Conservation (phyloP, 2,329 filamentous ascomycete species). For the Lasiodiplodia gonubiensis region DNA sequence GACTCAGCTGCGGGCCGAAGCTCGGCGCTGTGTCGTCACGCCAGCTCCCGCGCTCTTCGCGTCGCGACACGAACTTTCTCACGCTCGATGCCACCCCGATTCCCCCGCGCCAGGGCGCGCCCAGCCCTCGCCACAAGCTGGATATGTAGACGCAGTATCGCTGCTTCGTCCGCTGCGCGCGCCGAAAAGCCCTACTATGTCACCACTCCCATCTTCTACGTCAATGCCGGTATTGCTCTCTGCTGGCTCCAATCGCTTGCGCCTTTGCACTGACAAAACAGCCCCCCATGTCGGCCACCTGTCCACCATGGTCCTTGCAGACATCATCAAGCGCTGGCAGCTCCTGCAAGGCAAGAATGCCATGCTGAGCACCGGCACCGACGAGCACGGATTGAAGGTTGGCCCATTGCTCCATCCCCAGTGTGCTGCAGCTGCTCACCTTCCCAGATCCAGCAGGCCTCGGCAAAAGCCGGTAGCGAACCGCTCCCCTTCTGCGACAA, state of each 20-base stretch:
- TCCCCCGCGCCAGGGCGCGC: slow-evolving; percentile 34
- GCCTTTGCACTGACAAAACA: slow-evolving; percentile 43
- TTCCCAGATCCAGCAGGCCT: slow-evolving; percentile 69
- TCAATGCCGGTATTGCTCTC: slow-evolving; percentile 77
- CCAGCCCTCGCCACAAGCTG: slow-evolving; percentile 35
- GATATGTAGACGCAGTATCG: slow-evolving; percentile 35
- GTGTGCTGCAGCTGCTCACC: background rate
- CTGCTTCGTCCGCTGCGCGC: slow-evolving; percentile 32
- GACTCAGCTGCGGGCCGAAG: slow-evolving; percentile 9
- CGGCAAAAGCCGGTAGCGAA: slow-evolving; percentile 69
- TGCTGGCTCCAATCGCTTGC: background rate
- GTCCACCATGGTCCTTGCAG: slow-evolving; percentile 88
- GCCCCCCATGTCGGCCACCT: slow-evolving; percentile 94
- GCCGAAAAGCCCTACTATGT: slow-evolving; percentile 85
- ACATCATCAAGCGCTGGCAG: slow-evolving; percentile 93
- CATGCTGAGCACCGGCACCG: slow-evolving; percentile 85
- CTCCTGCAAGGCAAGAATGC: slow-evolving; percentile 73
- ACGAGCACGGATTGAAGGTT: slow-evolving; percentile 95
- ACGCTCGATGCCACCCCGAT: slow-evolving; percentile 38
- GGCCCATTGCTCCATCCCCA: background rate
- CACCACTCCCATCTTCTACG: slow-evolving; percentile 97
- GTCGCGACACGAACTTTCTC: background rate
- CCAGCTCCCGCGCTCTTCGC: background rate
- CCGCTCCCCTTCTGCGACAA: slow-evolving; percentile 88
- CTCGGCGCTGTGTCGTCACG: slow-evolving; percentile 22